phyloP scores from a whole-genome alignment of 2,329 filamentous ascomycete genomes.

The Helicocarpus griseus region DNA sequence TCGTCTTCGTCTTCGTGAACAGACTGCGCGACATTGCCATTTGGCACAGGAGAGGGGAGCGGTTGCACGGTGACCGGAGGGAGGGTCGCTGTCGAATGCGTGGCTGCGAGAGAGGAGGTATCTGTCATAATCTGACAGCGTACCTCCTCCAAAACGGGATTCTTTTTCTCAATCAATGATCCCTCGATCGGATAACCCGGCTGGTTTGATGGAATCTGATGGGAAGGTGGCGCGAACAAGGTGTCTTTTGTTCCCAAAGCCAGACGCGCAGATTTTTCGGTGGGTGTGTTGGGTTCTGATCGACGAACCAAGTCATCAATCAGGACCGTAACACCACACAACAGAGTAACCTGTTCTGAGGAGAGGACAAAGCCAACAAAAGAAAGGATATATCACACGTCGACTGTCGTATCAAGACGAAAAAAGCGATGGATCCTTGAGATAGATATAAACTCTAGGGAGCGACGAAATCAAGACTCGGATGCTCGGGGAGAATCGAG shows the following conservation, averaged over 20 bases:
- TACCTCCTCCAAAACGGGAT: slow-evolving; percentile 29
- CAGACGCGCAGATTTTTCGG: background rate
- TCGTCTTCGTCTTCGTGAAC: slow-evolving; percentile 36
- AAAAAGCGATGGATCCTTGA: background rate
- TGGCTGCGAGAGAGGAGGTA: slow-evolving; percentile 41
- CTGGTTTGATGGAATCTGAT: no score
- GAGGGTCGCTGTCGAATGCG: slow-evolving; percentile 38
- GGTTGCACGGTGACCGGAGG: slow-evolving; percentile 36
- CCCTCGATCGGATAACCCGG: background rate
- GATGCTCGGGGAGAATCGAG: background rate
- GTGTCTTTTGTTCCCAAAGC: background rate
- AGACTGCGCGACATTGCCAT: slow-evolving; percentile 33
- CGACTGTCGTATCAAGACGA: background rate
- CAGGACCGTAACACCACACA: slow-evolving; percentile 1
- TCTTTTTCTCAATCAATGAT: slow-evolving; percentile 4
- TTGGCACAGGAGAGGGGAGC: slow-evolving; percentile 32
- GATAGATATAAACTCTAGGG: background rate
- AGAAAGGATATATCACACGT: background rate
- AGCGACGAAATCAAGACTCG: background rate
- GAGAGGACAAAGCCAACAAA: background rate
- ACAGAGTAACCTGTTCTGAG: background rate
- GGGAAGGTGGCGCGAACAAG: background rate
- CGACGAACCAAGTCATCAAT: slow-evolving; percentile 2
- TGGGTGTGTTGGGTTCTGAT: slow-evolving; percentile 2
- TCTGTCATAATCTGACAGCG: slow-evolving; percentile 47